phyloP scores from a whole-genome alignment of 495 filamentous ascomycete genomes.

The Jackrogersella minutella region DNA sequence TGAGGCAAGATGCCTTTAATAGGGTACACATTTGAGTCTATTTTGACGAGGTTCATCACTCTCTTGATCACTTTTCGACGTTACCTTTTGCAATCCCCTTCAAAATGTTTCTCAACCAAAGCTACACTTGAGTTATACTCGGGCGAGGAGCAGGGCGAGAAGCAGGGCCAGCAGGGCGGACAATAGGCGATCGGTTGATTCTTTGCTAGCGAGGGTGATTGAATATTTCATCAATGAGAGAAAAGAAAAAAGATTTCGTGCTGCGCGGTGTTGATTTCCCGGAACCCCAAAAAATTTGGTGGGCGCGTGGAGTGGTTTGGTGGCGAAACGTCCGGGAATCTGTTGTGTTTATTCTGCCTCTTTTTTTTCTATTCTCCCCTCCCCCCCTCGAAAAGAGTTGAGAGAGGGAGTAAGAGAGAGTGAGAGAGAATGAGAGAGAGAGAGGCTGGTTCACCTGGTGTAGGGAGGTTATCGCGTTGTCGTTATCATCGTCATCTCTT shows the following conservation, averaged over 20 bases:
- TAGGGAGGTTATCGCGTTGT: constrained; percentile 33
- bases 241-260: constrained; percentile 1
- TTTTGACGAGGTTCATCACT: background rate
- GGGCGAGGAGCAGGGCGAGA: background rate
- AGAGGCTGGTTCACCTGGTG: constrained; percentile 21
- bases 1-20: constrained; percentile 15
- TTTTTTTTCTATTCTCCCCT: background rate
- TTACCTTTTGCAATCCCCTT: background rate
- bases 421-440: background rate
- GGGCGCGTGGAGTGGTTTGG: constrained; percentile 17
- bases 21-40: constrained; percentile 11
- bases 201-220: background rate
- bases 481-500: constrained; percentile 26
- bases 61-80: constrained; percentile 10
- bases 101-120: too few species aligned
- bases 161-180: too few species aligned
- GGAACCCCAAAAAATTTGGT: constrained; percentile 12
- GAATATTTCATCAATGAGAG: background rate
- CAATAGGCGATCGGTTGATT: background rate
- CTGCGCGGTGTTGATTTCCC: constrained; percentile 2
- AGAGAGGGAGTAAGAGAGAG: background rate
- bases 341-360: too few species aligned
- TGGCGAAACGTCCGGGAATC: constrained; percentile 26
- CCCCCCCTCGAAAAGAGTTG: background rate
- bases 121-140: background rate